Evolutionary conservation across 331 rosid species (phyloP), one percentile per base, ranked within the genome.

Genomic region (Ulmus americana): DNA sequence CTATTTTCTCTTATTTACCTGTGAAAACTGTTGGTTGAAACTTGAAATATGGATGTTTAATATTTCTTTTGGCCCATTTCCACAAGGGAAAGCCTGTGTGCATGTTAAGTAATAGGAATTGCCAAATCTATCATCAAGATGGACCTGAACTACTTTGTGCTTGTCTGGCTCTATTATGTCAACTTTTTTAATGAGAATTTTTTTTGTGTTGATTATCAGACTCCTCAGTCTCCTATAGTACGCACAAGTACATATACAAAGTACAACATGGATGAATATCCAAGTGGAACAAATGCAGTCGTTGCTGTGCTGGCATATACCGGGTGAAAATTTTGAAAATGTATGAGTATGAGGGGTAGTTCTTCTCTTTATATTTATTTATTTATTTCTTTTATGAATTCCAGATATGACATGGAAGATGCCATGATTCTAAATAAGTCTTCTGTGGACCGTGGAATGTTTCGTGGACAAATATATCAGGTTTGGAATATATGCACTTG

Each of bases 371-470:
- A 15, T 28, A 46, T 65, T 74, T 49, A 61, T 57, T 16, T 64
- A 38, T 70, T 56, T 51, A 7, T 12, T 55, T 50, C 49, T 55
- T 59, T 68, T 71, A 47, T 72, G 77, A 69, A 59, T 70, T 55
- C 52, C 77, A 94, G 97, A 45, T 89, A 92, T 54, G 98, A 92
- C 77, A 92, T 92, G 98, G 98, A 92, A 82, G 98, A 92, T 76
- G 98, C 98, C 54, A 92, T 92, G 98, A 92, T 92, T 79, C 77
- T 92, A 56, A 89, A 87, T 49, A 92, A 92, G 90, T 92, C 98
- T 55, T 85, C 97, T 41, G 98, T 86, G 43, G 98, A 92, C 56
- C 98, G 98, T n/a, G 98, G 98, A 75, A 86, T 92, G 98, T 92
- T 76, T 79, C 97, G 76, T 77, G 98, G 97, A 52, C 95, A 83